Conservation (phyloP, 768 basidiomycete genomes). For the Boletus fagicola region DNA sequence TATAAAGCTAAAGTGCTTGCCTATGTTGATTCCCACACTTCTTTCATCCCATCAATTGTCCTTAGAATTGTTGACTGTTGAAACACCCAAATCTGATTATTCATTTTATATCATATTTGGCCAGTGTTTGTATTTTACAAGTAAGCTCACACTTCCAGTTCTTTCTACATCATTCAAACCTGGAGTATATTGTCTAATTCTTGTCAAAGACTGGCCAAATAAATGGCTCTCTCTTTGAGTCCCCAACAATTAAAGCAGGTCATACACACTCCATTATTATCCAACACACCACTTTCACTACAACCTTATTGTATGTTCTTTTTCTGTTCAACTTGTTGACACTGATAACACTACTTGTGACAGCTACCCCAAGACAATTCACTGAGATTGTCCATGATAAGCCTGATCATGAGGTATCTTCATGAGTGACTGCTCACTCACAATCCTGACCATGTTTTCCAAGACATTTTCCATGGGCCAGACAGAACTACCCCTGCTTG, state of each 20-base stretch:
- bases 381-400: constrained; percentile 4
- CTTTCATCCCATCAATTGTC: not conserved
- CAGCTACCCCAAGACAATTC: constrained; percentile 21
- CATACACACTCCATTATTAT: not conserved
- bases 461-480: constrained; percentile 14
- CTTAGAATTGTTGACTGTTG: not conserved
- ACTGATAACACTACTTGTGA: not conserved
- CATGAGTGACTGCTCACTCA: not conserved
- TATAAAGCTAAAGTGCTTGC: not conserved
- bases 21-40: not conserved
- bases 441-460: constrained; percentile 4
- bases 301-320: constrained; percentile 15
- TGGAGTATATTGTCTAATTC: not conserved
- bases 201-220: not conserved
- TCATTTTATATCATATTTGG: not conserved
- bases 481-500: not conserved
- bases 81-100: not conserved
- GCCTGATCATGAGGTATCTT: constrained; percentile 14
- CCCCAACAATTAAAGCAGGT: constrained; percentile 8
- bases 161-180: not conserved
- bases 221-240: constrained; percentile 22
- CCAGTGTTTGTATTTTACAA: not conserved
- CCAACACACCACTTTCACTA: not conserved
- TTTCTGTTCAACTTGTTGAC: not conserved
- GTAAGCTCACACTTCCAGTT: not conserved